phyloP scores from a whole-genome alignment of 768 basidiomycete species.

The Amanita pallidorosea region DNA sequence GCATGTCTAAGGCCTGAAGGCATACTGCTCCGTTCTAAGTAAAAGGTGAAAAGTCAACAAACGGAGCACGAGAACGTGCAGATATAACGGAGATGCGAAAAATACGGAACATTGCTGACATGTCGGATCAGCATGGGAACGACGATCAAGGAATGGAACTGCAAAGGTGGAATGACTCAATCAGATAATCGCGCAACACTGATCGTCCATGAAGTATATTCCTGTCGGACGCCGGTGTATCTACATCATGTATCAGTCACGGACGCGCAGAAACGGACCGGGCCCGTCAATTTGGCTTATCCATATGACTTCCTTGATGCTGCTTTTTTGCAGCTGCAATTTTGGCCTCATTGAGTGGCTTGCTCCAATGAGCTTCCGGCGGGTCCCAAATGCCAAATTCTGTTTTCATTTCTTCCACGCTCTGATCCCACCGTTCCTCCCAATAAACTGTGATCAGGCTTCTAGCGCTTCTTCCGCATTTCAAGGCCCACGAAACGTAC shows the following conservation, averaged over 20 bases:
- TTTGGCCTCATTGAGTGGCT: conserved; percentile 53
- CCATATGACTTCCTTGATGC: neutral
- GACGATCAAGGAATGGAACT: too few relatives aligned
- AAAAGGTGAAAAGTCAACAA: too few relatives aligned
- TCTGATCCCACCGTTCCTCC: conserved; percentile 89
- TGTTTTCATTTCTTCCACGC: conserved; percentile 70
- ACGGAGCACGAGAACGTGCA: too few relatives aligned
- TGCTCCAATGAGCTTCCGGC: conserved; percentile 62
- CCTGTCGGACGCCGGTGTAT: neutral
- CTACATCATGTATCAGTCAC: neutral
- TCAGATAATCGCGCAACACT: too few relatives aligned
- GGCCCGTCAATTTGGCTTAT: neutral
- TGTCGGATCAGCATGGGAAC: too few relatives aligned
- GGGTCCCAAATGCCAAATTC: conserved; percentile 84
- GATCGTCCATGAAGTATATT: too few relatives aligned
- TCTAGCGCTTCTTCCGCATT: conserved; percentile 63
- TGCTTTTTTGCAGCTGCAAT: conserved; percentile 29
- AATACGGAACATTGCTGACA: too few relatives aligned
- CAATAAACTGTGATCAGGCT: conserved; percentile 89
- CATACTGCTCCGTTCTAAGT: too few relatives aligned
- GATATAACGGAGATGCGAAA: too few relatives aligned
- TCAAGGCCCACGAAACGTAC: conserved; percentile 89
- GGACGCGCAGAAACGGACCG: neutral
- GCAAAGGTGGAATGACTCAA: too few relatives aligned
- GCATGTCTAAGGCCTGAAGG: too few relatives aligned